These are phyloP conservation scores for Entrophospora sp. DNA, from an alignment of 192 early-diverging fungal species.

Conservation along the genomic window DNA sequence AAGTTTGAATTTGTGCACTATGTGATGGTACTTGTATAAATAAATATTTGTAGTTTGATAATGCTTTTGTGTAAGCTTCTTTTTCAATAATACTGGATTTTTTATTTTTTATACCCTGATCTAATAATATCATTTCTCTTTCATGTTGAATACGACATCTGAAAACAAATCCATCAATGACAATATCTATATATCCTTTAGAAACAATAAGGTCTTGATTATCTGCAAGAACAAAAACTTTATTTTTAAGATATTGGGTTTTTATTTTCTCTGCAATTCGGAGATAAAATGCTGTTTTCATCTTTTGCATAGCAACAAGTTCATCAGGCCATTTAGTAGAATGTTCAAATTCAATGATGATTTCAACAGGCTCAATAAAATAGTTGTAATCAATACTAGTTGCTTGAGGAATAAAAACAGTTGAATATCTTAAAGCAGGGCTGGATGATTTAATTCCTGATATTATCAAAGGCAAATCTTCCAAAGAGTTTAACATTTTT, in stretches of 20 bases:
- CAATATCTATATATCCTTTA: slow-evolving; percentile 66
- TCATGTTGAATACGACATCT: slow-evolving; percentile 69
- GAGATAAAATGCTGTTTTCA: slow-evolving; percentile 84
- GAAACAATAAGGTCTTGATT: slow-evolving; percentile 28
- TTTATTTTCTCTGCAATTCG: slow-evolving; percentile 57
- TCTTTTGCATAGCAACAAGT: slow-evolving; percentile 73
- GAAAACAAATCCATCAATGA: slow-evolving; percentile 68
- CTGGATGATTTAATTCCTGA: slow-evolving; percentile 47
- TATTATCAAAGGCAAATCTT: slow-evolving; percentile 61
- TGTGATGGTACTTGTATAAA: slow-evolving; percentile 46
- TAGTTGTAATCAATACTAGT: slow-evolving; percentile 25
- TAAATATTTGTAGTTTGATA: slow-evolving; percentile 37
- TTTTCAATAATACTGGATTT: slow-evolving; percentile 36
- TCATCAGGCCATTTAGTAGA: slow-evolving; percentile 88
- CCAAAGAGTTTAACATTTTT: slow-evolving; percentile 49
- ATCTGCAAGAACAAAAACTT: slow-evolving; percentile 42
- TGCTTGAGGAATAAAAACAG: slow-evolving; percentile 71
- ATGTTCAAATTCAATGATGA: slow-evolving; percentile 74
- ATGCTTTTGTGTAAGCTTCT: slow-evolving; percentile 38
- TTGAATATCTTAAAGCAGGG: slow-evolving; percentile 59
- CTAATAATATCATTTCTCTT: slow-evolving; percentile 56
- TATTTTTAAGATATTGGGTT: slow-evolving; percentile 28
- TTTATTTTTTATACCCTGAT: slow-evolving; percentile 41
- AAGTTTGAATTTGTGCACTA: slow-evolving; percentile 57
- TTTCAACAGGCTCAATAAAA: slow-evolving; percentile 65